Base-by-base conservation (phyloP, 441 rosid genomes). In the Daphne laureola region DNA sequence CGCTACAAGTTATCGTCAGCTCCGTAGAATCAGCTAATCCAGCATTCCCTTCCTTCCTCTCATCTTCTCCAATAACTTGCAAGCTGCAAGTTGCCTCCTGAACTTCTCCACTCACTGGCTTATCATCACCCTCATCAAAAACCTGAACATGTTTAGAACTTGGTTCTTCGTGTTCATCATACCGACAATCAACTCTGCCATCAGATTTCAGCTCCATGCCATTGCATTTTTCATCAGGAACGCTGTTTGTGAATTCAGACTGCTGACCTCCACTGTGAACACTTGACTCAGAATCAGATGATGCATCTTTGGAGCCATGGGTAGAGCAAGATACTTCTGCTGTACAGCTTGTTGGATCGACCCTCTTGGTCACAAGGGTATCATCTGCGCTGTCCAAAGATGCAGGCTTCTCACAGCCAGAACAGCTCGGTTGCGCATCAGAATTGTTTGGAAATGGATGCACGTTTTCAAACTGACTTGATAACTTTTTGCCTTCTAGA, bases 361-460 rank as follows among this genome's bases (percentile, higher is more conserved):
- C 81, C 62, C 76, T 76, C 73, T 83, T 84, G 58, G 83, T 84
- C 53, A 79, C 87, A 46, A 73, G 87, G 70, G 59, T 76, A 54
- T 83, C 83, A 43, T 79, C 86, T 12, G 81, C 61, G 56, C 85
- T 78, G 44, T 79, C 70, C 31, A 77, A 67, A 41, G 89, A 85
- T 55, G 73, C 47, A 12, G 73, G 67, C 49, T 77, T 66, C 57
- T 63, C 78, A 23, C 59, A 56, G 8, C 55, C 72, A 11, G 70
- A 55, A 70, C 71, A 67, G 66, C 73, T 64, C 26, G 71, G 61
- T 27, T 66, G 72, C 52, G 59, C 57, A 66, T 72, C 78, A 51
- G 50, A 59, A 26, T 57, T 74, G 40, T 67, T 65, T 59, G 51
- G 76, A 36, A 71, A 49, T 44, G 75, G 61, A 53, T 48, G 59